These are phyloP conservation scores for Theobroma cacao DNA, from an alignment of 345 rosid species.

Conservation along the genomic window DNA sequence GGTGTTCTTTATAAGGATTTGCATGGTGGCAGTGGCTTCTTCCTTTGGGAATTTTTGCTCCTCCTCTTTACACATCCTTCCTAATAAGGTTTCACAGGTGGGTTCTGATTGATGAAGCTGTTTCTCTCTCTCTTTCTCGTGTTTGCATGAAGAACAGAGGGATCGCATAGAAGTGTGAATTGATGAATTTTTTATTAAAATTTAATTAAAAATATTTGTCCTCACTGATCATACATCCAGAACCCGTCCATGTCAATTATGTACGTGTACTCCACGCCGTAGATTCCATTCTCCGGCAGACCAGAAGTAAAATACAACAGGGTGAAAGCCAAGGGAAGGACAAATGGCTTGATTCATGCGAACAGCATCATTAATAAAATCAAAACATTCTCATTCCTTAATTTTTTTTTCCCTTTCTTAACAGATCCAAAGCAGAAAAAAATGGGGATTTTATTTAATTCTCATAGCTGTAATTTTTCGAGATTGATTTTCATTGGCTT, in stretches of 20 bases:
- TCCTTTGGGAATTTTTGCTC: no score
- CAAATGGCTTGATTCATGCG: slow-evolving; percentile 6
- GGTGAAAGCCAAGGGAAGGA: not conserved
- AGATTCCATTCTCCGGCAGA: not conserved
- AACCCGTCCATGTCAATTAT: no score
- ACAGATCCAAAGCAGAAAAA: not conserved
- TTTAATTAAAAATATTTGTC: not conserved
- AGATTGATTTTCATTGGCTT: not conserved
- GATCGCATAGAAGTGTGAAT: no score
- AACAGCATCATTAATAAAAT: not conserved
- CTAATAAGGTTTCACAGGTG: no score
- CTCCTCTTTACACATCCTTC: no score
- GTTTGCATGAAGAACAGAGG: no score
- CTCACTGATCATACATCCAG: no score
- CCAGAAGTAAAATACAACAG: not conserved
- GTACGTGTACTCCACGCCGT: not conserved
- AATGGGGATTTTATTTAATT: not conserved
- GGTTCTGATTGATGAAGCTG: no score
- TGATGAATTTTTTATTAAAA: not conserved
- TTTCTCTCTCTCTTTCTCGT: no score
- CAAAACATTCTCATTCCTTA: not conserved
- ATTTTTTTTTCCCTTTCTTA: not conserved
- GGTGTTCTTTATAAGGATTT: no score
- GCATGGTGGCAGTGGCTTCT: no score
- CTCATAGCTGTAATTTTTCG: not conserved